Conservation (phyloP, 1,284 basidiomycete genomes). For the Sparassis latifolia region DNA sequence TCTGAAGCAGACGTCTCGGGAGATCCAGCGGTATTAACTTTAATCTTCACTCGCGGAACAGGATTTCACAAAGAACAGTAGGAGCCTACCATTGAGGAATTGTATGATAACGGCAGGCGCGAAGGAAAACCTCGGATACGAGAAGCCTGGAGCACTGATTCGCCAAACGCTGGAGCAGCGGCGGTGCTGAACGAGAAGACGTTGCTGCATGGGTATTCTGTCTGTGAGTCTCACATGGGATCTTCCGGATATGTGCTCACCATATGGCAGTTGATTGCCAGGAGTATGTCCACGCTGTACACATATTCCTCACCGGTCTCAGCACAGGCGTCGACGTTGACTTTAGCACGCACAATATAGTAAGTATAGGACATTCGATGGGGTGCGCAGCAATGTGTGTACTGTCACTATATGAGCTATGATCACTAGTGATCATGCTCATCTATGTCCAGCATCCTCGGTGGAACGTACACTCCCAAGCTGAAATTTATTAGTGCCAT, state of each 20-base stretch:
- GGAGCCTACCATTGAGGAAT: not conserved
- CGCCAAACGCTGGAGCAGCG: not conserved
- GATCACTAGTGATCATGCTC: not conserved
- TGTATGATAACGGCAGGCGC: not conserved
- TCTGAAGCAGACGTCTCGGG: not conserved
- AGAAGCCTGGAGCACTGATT: not conserved
- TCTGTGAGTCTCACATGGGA: not conserved
- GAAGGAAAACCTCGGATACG: not conserved
- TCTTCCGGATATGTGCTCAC: not conserved
- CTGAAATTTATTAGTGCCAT: not conserved
- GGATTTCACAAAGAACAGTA: not conserved
- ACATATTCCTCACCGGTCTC: constrained; percentile 26
- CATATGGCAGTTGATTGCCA: constrained; percentile 18
- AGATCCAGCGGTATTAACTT: not conserved
- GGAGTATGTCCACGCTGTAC: constrained; percentile 29
- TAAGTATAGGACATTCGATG: constrained; percentile 35
- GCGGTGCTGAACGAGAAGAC: constrained; percentile 3
- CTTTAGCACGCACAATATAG: constrained; percentile 25
- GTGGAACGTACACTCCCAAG: not conserved
- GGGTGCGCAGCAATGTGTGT: constrained; percentile 28
- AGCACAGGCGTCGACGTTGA: constrained; percentile 27
- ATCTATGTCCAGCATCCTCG: not conserved
- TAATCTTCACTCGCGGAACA: not conserved
- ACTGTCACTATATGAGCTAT: not conserved
- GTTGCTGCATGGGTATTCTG: not conserved